A percentile compares a stretch with the other conserved stretches of the same genome.
phyloP scores from a whole-genome alignment of 345 rosid species.

The Conringia planisiliqua region DNA sequence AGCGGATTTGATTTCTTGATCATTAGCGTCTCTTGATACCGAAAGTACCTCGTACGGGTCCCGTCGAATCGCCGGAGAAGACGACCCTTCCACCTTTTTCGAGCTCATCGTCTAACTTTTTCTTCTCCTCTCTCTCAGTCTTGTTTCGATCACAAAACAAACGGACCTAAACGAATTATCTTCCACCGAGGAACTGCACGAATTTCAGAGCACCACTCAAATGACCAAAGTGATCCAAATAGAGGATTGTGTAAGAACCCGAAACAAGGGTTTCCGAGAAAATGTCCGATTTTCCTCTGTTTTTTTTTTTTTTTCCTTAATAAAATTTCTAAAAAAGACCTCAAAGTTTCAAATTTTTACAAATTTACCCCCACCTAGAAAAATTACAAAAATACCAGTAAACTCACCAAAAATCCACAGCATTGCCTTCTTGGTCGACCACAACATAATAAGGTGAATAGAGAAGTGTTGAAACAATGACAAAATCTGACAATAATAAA shows the following conservation, averaged over 20 bases:
- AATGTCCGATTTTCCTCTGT: neutral
- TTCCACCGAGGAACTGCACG: too few relatives aligned
- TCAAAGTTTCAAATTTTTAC: neutral
- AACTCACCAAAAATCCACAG: neutral
- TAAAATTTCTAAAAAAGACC: neutral
- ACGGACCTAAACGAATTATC: too few relatives aligned
- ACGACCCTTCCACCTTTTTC: constrained; percentile 66
- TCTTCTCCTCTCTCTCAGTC: neutral
- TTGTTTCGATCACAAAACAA: neutral
- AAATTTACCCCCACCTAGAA: neutral
- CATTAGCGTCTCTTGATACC: constrained; percentile 79
- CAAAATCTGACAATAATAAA: neutral
- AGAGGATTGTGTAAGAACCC: constrained; percentile 8
- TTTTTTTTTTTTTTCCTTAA: neutral
- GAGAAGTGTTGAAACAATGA: neutral
- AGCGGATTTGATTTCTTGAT: constrained; percentile 94
- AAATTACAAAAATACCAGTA: neutral
- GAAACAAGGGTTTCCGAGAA: constrained; percentile 10
- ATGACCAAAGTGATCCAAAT: neutral
- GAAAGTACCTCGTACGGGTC: constrained; percentile 94
- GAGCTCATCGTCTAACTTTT: constrained; percentile 41
- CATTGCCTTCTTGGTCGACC: neutral
- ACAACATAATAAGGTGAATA: neutral
- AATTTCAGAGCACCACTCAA: too few relatives aligned
- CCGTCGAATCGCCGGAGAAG: constrained; percentile 58